phyloP scores from a whole-genome alignment of 78 protist genomes.

The Dictyostelium capitatum region DNA sequence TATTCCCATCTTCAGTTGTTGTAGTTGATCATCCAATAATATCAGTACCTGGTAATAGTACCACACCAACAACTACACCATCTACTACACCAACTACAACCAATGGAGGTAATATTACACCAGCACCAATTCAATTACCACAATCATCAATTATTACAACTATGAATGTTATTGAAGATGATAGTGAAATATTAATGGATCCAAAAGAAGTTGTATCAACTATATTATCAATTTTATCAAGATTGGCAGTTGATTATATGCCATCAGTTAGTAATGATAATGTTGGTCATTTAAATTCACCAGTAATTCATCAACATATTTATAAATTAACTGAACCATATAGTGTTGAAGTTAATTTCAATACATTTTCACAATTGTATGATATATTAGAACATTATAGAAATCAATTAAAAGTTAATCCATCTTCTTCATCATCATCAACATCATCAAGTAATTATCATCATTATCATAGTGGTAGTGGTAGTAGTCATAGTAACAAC shows the following conservation, averaged over 20 bases:
- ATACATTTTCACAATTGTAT: constrained; percentile 75
- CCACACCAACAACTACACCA: constrained; percentile 42
- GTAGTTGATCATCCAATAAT: neutral
- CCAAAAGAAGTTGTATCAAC: constrained; percentile 77
- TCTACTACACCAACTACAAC: neutral
- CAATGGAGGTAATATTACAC: constrained; percentile 18
- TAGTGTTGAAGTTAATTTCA: constrained; percentile 71
- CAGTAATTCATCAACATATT: constrained; percentile 37
- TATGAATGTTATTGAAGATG: neutral
- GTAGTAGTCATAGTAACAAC: neutral
- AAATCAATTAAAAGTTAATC: constrained; percentile 26
- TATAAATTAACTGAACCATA: constrained; percentile 68
- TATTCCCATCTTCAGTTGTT: constrained; percentile 16
- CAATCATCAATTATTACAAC: constrained; percentile 8
- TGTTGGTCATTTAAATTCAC: neutral
- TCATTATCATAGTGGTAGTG: neutral
- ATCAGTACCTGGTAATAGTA: too few species aligned
- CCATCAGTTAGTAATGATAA: constrained; percentile 41
- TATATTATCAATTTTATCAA: constrained; percentile 37
- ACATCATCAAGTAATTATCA: neutral
- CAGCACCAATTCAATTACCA: constrained; percentile 18
- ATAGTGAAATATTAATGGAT: constrained; percentile 32
- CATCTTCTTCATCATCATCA: neutral
- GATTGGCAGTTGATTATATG: constrained; percentile 72
- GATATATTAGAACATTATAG: constrained; percentile 59